phyloP scores from a whole-genome alignment of 2,329 filamentous ascomycete species.

The Fusarium brachygibbosum region DNA sequence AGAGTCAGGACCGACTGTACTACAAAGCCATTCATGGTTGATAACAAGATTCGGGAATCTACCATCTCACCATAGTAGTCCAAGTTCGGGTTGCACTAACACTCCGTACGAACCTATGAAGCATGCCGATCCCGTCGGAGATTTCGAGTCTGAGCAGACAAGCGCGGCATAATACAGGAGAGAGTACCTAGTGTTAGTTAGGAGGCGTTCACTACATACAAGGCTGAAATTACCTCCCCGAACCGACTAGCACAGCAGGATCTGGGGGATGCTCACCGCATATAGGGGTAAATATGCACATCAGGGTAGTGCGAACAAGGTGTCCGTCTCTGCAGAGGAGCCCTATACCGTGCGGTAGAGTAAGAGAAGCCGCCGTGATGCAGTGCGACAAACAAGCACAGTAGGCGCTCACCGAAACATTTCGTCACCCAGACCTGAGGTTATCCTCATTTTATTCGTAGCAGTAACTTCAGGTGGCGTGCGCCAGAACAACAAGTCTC shows the following conservation, averaged over 20 bases:
- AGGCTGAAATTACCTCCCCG: constrained; percentile 22
- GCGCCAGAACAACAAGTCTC: constrained; percentile 31
- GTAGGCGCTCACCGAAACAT: constrained; percentile 3
- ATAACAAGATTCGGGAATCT: constrained; percentile 15
- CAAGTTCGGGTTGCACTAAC: constrained; percentile 31
- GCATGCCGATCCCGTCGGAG: constrained; percentile 30
- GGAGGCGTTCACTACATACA: constrained; percentile 9
- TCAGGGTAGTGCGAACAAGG: not conserved
- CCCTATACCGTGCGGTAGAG: not conserved
- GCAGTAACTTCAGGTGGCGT: constrained; percentile 38
- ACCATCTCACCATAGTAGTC: constrained; percentile 3
- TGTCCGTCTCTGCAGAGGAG: constrained; percentile 2
- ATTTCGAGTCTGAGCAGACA: constrained; percentile 24
- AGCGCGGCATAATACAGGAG: constrained; percentile 9
- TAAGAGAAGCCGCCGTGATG: not conserved
- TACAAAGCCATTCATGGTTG: constrained; percentile 17
- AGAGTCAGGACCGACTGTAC: not conserved
- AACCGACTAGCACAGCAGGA: constrained; percentile 8
- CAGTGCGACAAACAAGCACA: constrained; percentile 4
- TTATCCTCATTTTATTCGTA: constrained; percentile 18
- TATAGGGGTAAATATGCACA: constrained; percentile 22
- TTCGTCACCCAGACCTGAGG: constrained; percentile 12
- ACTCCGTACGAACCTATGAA: constrained; percentile 6
- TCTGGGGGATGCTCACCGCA: constrained; percentile 14
- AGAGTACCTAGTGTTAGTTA: not conserved